Evolutionary conservation across 495 filamentous ascomycete species (phyloP), one percentile per base, ranked within the genome.

Genomic region (Xylaria longipes): DNA sequence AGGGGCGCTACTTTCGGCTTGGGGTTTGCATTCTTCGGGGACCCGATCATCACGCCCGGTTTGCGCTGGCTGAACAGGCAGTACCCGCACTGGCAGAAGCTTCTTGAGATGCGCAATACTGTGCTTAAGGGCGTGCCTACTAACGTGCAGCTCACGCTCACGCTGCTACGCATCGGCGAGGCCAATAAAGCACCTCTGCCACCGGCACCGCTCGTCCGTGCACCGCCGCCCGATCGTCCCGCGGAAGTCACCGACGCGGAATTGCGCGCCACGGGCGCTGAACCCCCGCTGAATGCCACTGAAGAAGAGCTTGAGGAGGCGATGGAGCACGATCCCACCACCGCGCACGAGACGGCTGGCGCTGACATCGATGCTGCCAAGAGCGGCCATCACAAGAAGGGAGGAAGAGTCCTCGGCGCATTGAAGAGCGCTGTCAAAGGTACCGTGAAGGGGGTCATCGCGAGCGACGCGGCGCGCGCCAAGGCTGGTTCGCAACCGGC

Each of bases 61-160:
- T 73, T 92, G 3, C 80, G 84, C 31, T 88, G 87, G 73, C 79
- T 97, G 62, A 92, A 96, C 81, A 79, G 77, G 5, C 87, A 86
- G 62, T 87, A 89, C 70, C 93, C 93, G 5, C 76, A 92, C 77
- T 97, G 94, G 94, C 85, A 91, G 72, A 91, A 92, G 68, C 76
- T 90, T 4, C 82, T 96, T 25, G 89, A 94, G 71, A 82, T 79
- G 33, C 74, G 70, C 62, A 94, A 91, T 75, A 92, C 91, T 5
- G 73, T 97, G 3, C 89, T 97, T 64, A 91, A 92, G 75, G 93
- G 92, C n/a, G 89, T 94, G 46, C 94, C 94, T 0, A 97, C 94
- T 4, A 96, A 97, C 76, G 93, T 93, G 22, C 94, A 97, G 73
- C 85, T 97, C 17, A 92, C 94, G 0, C 80, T 97, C 57, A 97